Base-by-base conservation (phyloP, 345 rosid genomes). In the Cardamine occulta region DNA sequence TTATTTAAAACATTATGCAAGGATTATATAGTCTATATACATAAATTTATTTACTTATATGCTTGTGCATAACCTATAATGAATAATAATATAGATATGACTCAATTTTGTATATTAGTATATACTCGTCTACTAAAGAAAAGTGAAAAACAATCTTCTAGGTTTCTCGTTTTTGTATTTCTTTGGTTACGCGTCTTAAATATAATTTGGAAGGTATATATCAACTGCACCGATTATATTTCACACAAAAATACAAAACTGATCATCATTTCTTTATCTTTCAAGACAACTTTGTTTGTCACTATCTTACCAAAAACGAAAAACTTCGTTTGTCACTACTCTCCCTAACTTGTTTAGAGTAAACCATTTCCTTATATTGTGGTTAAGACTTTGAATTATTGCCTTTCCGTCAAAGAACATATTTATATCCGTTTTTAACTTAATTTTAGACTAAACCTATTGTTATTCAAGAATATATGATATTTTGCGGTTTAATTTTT, bases 281-380 rank as follows among this genome's bases (percentile, higher is more conserved):
- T 39, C 11, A 17, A 34, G 51, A 69, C 65, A 76, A 26, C 65
- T 53, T 70, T 63, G 51, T 24, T 24, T 24, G 28, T 24, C 28
- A 24, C 28, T 24, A 24, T 24, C 28, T 24, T 24, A 24, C 2
- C 28, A 24, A 24, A 24, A 24, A 24, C 2, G 28, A 24, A 24
- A 24, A 24, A 24, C 28, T 28, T 28, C 1, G 31, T 28, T 28
- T 28, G 31, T 28, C 31, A 28, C 31, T 28, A 28, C 32, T 76
- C 65, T 54, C 47, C 2, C 59, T 45, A 70, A 4, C 59, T 69
- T 52, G 21, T 21, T 53, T 69, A 63, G 37, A 45, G 39, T 77
- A 63, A 70, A 77, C 65, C 65, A 54, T 70, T 71, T 58, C 79
- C 80, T 70, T 47, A 70, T 47, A 77, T 77, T 47, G 61, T 70